Evolutionary conservation across 2,329 filamentous ascomycete genomes (phyloP), one percentile per base, ranked within the genome.

Genomic region (Rhytidhysteron rufulum): DNA sequence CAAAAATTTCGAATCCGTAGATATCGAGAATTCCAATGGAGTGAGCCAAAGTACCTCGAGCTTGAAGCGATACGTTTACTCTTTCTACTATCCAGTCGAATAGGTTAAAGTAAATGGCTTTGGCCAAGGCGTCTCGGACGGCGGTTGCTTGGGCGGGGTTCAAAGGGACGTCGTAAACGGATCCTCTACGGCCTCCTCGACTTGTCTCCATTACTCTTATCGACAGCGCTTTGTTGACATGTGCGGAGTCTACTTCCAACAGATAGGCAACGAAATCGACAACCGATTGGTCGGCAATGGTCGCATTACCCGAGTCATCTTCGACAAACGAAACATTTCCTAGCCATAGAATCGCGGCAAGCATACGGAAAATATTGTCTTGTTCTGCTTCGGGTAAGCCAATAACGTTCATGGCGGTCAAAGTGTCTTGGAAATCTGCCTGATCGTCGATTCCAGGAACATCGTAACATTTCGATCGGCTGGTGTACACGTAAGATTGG

Each of bases 1-100:
- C 90, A 55, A 98, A 98, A 53, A 98, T 98, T 63, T 98, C 93
- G 59, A 98, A 98, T 2, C 93, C 93, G 64, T 98, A 98, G 53
- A 98, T 98, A 75, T 98, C 93, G 51, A 98, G 77, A 60, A 98
- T 97, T 60, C 93, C 93, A 52, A 98, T 93, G 3, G 87, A 87
- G 64, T 96, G 93, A 31, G 80, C 72, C 3, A 90, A 79, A 0
- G 80, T 70, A 35, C 87, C 85, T 47, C 83, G 80, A 16, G 91
- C 86, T 63, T 87, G 83, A 44, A 97, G 70, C 4, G 91, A 95
- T 50, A 83, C 79, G 67, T 97, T 97, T 52, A 97, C 83, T 51
- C 93, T 85, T 55, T 85, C 80, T 16, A 97, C 90, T 50, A 98
- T 97, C 93, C 93, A 98, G 67, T 98, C 91, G 56, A 98, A 98